Percentiles rank a stretch among this genome's conserved stretches.
Evolutionary conservation across 2,329 filamentous ascomycete genomes (phyloP).

Genomic region (Helotiales sp.): DNA sequence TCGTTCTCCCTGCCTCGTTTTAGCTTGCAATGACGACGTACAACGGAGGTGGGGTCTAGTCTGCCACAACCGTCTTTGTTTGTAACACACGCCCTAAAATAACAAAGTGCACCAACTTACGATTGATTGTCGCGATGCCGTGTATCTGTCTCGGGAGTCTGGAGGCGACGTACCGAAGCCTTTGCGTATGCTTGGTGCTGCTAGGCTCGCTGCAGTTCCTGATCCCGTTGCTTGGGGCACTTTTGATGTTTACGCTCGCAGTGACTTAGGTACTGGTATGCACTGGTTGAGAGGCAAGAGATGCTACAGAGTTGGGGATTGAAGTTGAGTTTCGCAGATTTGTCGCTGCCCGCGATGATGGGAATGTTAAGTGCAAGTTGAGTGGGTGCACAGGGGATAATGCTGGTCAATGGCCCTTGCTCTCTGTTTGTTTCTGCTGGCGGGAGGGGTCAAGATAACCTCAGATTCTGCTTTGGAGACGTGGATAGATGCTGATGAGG

Average conservation of each 20-base stretch:
- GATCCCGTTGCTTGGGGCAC: neutral
- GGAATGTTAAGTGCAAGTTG: neutral
- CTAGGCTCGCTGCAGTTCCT: neutral
- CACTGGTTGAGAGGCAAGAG: neutral
- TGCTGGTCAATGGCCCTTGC: neutral
- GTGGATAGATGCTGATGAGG: neutral
- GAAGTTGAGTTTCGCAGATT: neutral
- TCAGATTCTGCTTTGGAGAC: neutral
- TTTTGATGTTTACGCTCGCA: neutral
- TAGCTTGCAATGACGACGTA: constrained; percentile 11
- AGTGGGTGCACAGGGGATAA: constrained; percentile 5
- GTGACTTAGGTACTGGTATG: neutral
- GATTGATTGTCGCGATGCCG: neutral
- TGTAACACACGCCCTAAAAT: constrained; percentile 5
- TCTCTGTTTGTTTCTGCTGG: neutral
- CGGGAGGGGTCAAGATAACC: neutral
- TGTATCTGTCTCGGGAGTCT: neutral
- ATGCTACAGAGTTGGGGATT: neutral
- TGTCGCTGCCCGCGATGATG: neutral
- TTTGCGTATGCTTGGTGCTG: neutral
- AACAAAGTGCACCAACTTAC: neutral
- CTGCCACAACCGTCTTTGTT: constrained; percentile 4
- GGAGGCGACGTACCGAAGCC: neutral
- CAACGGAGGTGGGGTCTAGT: constrained; percentile 6
- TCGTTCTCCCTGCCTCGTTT: constrained; percentile 3